phyloP scores from a whole-genome alignment of 2,329 filamentous ascomycete species.

The Pseudocercospora pini-densiflorae region DNA sequence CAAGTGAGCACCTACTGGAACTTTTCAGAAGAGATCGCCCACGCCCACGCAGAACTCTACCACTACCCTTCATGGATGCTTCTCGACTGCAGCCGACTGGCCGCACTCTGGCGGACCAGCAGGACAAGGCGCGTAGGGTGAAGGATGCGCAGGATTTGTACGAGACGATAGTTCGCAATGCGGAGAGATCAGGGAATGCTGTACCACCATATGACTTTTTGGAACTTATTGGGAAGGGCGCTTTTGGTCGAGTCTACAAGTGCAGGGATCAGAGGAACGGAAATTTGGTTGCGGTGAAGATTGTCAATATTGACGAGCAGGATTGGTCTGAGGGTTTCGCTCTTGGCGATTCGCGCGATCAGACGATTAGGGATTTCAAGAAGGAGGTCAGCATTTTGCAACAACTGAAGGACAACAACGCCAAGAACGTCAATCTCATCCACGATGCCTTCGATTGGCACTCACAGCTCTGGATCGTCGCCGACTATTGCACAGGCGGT shows the following conservation, averaged over 20 bases:
- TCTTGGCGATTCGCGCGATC: conserved; percentile 59
- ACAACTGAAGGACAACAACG: conserved; percentile 72
- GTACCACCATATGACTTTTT: conserved; percentile 69
- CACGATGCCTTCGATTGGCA: conserved; percentile 79
- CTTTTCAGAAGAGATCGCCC: neutral
- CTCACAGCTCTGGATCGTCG: conserved; percentile 85
- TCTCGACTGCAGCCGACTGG: conserved; percentile 34
- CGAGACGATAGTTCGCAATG: conserved; percentile 64
- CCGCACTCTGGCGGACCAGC: conserved; percentile 25
- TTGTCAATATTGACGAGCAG: conserved; percentile 80
- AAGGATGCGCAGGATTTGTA: conserved; percentile 76
- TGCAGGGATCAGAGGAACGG: conserved; percentile 50
- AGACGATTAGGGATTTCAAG: conserved; percentile 61
- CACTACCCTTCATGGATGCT: conserved; percentile 34
- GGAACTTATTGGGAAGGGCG: conserved; percentile 76
- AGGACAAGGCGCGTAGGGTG: conserved; percentile 38
- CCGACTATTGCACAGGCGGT: conserved; percentile 83
- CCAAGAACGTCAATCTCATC: conserved; percentile 79
- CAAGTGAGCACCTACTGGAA: neutral
- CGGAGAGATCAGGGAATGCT: conserved; percentile 62
- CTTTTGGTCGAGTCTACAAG: conserved; percentile 76
- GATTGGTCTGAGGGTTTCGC: conserved; percentile 58
- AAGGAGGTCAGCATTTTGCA: conserved; percentile 71
- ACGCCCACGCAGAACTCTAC: neutral
- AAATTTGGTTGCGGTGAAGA: conserved; percentile 74